Conservation (phyloP, 208 protist genomes). For the Leishmania tarentolae region DNA sequence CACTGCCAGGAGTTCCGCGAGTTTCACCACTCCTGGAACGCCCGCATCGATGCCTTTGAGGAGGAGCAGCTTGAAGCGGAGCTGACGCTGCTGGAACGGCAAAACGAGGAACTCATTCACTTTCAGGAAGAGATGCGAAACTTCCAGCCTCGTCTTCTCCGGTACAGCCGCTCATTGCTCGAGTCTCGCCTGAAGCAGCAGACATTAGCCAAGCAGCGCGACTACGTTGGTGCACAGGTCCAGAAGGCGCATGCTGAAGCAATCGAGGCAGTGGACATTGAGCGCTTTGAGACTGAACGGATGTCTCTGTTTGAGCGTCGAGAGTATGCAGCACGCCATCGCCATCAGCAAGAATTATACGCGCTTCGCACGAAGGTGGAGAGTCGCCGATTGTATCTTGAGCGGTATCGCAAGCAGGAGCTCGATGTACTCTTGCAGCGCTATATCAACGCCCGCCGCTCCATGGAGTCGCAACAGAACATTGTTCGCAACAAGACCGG, state of each 20-base stretch:
- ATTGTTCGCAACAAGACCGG: constrained; percentile 90
- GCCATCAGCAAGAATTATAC: constrained; percentile 83
- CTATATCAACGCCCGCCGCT: constrained; percentile 87
- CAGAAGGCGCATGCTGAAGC: constrained; percentile 80
- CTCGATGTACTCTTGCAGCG: constrained; percentile 86
- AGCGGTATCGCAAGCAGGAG: constrained; percentile 82
- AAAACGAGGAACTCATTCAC: constrained; percentile 80
- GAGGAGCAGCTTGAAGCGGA: constrained; percentile 82
- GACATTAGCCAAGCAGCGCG: constrained; percentile 84
- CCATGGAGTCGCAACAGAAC: constrained; percentile 87
- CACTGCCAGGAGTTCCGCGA: constrained; percentile 87
- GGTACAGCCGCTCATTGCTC: constrained; percentile 78
- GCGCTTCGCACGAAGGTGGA: constrained; percentile 80
- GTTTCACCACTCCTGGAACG: constrained; percentile 90
- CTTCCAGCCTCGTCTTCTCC: constrained; percentile 50
- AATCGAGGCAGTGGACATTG: constrained; percentile 72
- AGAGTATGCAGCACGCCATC: constrained; percentile 64
- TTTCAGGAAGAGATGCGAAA: constrained; percentile 80
- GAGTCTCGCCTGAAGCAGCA: constrained; percentile 84
- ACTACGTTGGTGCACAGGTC: constrained; percentile 83
- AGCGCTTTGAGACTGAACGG: constrained; percentile 66
- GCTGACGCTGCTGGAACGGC: constrained; percentile 83
- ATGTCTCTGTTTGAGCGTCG: constrained; percentile 58
- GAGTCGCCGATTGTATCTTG: constrained; percentile 67
- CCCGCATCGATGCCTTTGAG: constrained; percentile 86